Evolutionary conservation across 306 rosid genomes (phyloP).

Genomic region (Trichosanthes cucumerina): DNA sequence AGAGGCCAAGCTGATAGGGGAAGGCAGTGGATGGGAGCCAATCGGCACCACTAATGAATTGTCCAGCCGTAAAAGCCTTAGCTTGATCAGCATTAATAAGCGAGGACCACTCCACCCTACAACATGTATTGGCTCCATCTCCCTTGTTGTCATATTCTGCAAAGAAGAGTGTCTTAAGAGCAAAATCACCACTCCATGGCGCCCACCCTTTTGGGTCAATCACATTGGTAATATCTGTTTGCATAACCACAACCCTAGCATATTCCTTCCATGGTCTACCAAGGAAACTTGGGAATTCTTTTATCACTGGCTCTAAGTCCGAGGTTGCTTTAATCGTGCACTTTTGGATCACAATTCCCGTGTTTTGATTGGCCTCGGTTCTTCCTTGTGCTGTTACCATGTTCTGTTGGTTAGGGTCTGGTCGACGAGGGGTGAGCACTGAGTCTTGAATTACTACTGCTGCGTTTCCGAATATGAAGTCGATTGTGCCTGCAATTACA

Average conservation of each 20-base stretch:
- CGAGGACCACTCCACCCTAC: not conserved
- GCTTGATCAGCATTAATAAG: not conserved
- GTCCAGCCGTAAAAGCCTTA: not conserved
- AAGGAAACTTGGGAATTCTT: not conserved
- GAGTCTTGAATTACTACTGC: not conserved
- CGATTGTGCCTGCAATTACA: not conserved
- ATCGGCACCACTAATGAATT: not conserved
- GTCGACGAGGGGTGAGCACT: not conserved
- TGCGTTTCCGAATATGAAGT: not conserved
- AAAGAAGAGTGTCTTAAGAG: not conserved
- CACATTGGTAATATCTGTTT: not conserved
- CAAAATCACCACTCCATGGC: not conserved
- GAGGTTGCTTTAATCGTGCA: not conserved
- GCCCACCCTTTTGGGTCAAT: not conserved
- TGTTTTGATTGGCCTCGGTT: not conserved
- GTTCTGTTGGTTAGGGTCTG: not conserved
- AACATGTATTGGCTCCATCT: not conserved
- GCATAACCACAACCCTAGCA: not conserved
- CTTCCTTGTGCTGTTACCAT: not conserved
- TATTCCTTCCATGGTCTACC: not conserved
- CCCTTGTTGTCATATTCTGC: not conserved
- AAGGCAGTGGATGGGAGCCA: not conserved
- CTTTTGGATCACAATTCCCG: not conserved
- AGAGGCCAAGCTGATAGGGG: not conserved
- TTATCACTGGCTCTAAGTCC: not conserved